These are phyloP conservation scores for Claviceps purpurea DNA, from an alignment of 2,329 filamentous ascomycete genomes.

Conservation along the genomic window DNA sequence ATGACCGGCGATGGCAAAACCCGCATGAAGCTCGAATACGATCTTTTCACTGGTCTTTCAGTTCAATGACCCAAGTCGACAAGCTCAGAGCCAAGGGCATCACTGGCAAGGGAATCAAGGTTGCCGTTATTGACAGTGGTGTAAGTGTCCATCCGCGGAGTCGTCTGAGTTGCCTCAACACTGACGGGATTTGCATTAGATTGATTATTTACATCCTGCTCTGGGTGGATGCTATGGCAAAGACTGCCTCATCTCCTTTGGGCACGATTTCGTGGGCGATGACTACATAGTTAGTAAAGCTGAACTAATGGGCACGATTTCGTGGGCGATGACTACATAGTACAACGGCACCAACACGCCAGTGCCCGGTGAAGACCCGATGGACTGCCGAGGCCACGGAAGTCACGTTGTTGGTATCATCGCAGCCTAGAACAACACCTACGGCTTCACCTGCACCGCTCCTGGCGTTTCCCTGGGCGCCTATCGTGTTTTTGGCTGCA, in stretches of 20 bases:
- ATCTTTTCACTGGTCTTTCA: constrained; percentile 41
- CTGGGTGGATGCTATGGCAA: constrained; percentile 51
- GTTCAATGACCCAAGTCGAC: constrained; percentile 44
- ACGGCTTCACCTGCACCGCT: constrained; percentile 45
- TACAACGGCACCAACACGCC: constrained; percentile 23
- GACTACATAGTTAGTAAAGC: too few species aligned
- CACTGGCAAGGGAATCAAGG: constrained; percentile 37
- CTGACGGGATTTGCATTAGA: constrained; percentile 15
- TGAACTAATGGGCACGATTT: constrained; percentile 45
- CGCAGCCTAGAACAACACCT: constrained; percentile 39
- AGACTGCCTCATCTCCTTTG: constrained; percentile 43
- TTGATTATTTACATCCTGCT: constrained; percentile 50
- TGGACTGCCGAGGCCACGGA: constrained; percentile 45
- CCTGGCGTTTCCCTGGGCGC: constrained; percentile 41
- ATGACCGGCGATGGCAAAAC: constrained; percentile 22
- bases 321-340: constrained; percentile 41
- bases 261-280: constrained; percentile 46
- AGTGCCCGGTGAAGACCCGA: constrained; percentile 35
- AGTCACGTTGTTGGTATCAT: constrained; percentile 51
- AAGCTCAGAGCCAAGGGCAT: constrained; percentile 34
- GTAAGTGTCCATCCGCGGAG: constrained; percentile 21
- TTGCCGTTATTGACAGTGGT: constrained; percentile 41
- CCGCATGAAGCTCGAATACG: constrained; percentile 34
- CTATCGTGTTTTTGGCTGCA: constrained; percentile 45
- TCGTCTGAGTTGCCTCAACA: not conserved